A percentile compares a stretch with the other conserved stretches of the same genome.
phyloP scores from a whole-genome alignment of 805 yeast genomes.

The Saturnispora saitoi region DNA sequence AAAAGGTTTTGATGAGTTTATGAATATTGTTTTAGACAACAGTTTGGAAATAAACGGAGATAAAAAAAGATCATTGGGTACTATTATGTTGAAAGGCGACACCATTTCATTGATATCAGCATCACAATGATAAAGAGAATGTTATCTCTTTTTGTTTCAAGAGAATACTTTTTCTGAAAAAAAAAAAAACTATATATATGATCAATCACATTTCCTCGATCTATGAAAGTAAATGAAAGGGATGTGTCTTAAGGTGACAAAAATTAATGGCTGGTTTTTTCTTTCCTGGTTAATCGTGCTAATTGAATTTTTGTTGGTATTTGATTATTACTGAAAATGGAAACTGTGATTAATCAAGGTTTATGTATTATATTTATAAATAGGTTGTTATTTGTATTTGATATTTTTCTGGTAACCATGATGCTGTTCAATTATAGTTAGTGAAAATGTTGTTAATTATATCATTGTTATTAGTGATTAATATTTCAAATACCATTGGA shows the following conservation, averaged over 20 bases:
- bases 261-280: not conserved
- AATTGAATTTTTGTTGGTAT: not conserved
- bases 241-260: no score
- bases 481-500: not conserved
- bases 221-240: no score
- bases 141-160: not conserved
- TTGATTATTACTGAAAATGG: not conserved
- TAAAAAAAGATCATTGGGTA: conserved; percentile 46
- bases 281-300: not conserved
- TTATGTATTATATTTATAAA: not conserved
- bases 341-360: not conserved
- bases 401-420: not conserved
- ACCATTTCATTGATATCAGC: conserved; percentile 70
- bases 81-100: conserved; percentile 84
- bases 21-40: conserved; percentile 66
- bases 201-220: conserved; percentile 4
- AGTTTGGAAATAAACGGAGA: conserved; percentile 56
- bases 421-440: not conserved
- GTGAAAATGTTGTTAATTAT: not conserved
- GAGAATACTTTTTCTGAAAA: no score
- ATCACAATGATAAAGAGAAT: conserved; percentile 7
- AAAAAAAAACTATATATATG: conserved; percentile 1
- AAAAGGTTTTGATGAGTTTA: conserved; percentile 93
- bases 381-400: not conserved
- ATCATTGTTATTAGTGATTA: not conserved